Conservation (phyloP, 2,329 filamentous ascomycete species). For the Mariannaea sp. region DNA sequence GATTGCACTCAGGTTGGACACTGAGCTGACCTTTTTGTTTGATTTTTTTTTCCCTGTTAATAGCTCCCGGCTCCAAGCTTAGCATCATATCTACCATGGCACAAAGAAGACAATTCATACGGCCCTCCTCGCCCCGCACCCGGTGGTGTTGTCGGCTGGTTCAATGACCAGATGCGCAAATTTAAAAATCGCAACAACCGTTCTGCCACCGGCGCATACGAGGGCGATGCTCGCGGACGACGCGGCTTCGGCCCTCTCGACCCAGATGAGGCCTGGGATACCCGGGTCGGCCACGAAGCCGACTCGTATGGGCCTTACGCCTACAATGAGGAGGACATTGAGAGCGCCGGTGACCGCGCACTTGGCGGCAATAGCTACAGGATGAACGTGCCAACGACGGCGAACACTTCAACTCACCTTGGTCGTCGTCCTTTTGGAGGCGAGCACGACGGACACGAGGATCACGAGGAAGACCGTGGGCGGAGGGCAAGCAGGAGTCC, state of each 20-base stretch:
- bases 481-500: slow-evolving; percentile 51
- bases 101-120: slow-evolving; percentile 52
- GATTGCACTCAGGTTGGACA: background rate
- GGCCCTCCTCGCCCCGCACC: slow-evolving; percentile 59
- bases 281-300: slow-evolving; percentile 75
- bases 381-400: slow-evolving; percentile 53
- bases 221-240: slow-evolving; percentile 59
- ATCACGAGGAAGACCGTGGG: slow-evolving; percentile 44
- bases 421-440: slow-evolving; percentile 22
- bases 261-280: slow-evolving; percentile 85
- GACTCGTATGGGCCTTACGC: slow-evolving; percentile 57
- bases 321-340: slow-evolving; percentile 69
- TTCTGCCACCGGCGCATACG: slow-evolving; percentile 73
- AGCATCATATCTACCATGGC: slow-evolving; percentile 74
- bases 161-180: slow-evolving; percentile 67
- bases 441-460: slow-evolving; percentile 27
- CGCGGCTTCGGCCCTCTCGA: slow-evolving; percentile 72
- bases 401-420: slow-evolving; percentile 32
- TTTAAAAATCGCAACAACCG: slow-evolving; percentile 70
- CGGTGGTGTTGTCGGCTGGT: slow-evolving; percentile 72
- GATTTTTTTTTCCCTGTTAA: background rate
- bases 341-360: slow-evolving; percentile 29
- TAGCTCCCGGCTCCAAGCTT: slow-evolving; percentile 72
- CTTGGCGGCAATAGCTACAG: slow-evolving; percentile 49
- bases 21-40: slow-evolving; percentile 20